These are phyloP conservation scores for Cladorrhinum sp. DNA, from an alignment of 2,329 filamentous ascomycete species.

Conservation along the genomic window DNA sequence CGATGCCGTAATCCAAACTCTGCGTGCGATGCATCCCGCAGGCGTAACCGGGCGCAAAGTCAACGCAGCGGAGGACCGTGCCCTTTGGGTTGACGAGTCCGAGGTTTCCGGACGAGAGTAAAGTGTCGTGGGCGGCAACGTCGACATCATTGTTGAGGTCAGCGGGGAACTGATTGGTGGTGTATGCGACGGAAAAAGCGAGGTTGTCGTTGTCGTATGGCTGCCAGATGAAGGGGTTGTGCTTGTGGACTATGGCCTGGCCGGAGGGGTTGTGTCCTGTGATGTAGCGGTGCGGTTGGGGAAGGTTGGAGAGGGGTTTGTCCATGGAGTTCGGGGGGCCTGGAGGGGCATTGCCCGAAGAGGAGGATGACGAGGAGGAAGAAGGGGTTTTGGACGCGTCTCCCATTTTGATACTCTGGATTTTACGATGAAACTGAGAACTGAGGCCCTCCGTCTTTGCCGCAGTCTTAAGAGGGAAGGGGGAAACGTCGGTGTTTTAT, in stretches of 20 bases:
- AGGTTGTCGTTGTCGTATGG: slow-evolving; percentile 34
- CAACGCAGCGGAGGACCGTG: slow-evolving; percentile 43
- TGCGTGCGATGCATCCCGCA: slow-evolving; percentile 47
- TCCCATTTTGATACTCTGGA: slow-evolving; percentile 11
- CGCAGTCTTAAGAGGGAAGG: no score
- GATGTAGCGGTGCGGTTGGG: slow-evolving; percentile 34
- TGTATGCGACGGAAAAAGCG: slow-evolving; percentile 42
- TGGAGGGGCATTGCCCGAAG: neutral
- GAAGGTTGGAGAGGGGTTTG: slow-evolving; percentile 27
- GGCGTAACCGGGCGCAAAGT: slow-evolving; percentile 43
- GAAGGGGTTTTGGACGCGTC: neutral
- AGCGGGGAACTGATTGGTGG: slow-evolving; percentile 39
- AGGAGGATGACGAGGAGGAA: neutral
- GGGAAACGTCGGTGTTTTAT: neutral
- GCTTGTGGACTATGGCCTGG: slow-evolving; percentile 37
- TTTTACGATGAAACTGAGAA: neutral
- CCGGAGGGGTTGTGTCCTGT: slow-evolving; percentile 33
- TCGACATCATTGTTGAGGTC: slow-evolving; percentile 42
- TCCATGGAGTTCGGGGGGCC: neutral
- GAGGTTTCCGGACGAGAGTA: slow-evolving; percentile 37
- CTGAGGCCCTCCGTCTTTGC: neutral
- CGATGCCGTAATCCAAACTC: slow-evolving; percentile 47
- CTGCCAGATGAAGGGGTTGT: slow-evolving; percentile 29
- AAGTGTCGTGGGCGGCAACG: slow-evolving; percentile 36
- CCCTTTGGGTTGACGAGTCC: slow-evolving; percentile 34